phyloP scores from a whole-genome alignment of 2,329 filamentous ascomycete species.

The Paecilomyces sp. region DNA sequence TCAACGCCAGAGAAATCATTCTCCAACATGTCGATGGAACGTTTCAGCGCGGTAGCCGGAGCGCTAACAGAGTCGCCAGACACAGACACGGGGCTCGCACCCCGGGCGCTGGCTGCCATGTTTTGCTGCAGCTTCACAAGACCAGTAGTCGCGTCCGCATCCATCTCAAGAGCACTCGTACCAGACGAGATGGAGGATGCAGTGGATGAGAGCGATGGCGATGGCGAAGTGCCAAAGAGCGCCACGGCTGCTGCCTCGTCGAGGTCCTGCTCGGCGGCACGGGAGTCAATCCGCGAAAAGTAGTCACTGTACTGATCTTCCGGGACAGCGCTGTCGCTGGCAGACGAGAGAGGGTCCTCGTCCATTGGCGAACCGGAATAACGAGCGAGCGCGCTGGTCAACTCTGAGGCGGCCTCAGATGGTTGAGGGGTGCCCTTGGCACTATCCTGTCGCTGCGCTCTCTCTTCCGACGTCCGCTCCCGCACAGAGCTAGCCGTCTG shows the following conservation, averaged over 20 bases:
- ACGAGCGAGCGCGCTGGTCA: conserved; percentile 20
- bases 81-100: conserved; percentile 1
- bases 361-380: conserved; percentile 24
- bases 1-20: conserved; percentile 27
- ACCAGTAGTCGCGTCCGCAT: conserved; percentile 11
- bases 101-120: conserved; percentile 2
- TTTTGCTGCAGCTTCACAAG: conserved; percentile 2
- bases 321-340: conserved; percentile 19
- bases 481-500: conserved; percentile 84
- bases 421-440: conserved; percentile 34
- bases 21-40: conserved; percentile 34
- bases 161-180: conserved; percentile 29
- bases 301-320: conserved; percentile 28
- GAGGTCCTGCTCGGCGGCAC: conserved; percentile 20
- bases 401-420: conserved; percentile 11
- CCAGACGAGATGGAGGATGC: conserved; percentile 35
- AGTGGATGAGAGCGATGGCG: conserved; percentile 34
- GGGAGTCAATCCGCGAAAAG: conserved; percentile 21
- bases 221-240: conserved; percentile 35
- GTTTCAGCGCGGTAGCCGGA: conserved; percentile 28
- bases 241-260: conserved; percentile 27
- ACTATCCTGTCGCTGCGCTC: conserved; percentile 17
- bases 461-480: conserved; percentile 42
- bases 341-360: conserved; percentile 21
- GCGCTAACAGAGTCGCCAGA: conserved; percentile 9